These are phyloP conservation scores for Larix kaempferi DNA, from an alignment of 75 land plant genomes.

Conservation along the genomic window DNA sequence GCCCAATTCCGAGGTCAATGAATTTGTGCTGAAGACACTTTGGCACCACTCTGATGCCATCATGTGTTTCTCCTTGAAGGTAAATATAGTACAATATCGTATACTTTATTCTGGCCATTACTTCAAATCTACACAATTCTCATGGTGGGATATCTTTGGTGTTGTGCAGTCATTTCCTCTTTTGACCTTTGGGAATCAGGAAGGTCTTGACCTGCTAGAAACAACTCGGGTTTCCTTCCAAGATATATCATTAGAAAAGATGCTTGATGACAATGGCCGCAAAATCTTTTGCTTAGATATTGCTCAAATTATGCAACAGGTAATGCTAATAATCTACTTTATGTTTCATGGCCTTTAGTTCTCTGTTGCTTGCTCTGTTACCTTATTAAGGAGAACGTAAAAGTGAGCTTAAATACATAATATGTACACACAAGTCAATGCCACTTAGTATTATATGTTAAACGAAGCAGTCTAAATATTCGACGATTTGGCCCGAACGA, in stretches of 20 bases:
- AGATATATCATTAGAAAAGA: constrained; percentile 78
- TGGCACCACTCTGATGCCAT: constrained; percentile 90
- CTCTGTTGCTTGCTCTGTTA: neutral
- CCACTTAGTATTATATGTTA: no score
- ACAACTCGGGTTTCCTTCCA: constrained; percentile 74
- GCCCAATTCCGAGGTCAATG: constrained; percentile 38
- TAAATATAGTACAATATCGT: constrained; percentile 1
- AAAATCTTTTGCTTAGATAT: constrained; percentile 71
- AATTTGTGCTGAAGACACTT: constrained; percentile 52
- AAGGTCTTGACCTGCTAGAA: constrained; percentile 95
- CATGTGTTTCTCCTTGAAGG: constrained; percentile 88
- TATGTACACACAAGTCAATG: no score
- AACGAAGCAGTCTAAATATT: no score
- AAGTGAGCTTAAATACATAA: no score
- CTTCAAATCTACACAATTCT: neutral
- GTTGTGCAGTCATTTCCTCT: constrained; percentile 67
- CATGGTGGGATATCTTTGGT: neutral
- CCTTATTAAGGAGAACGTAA: no score
- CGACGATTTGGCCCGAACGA: no score
- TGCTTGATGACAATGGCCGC: constrained; percentile 76
- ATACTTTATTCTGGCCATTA: neutral
- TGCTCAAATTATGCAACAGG: constrained; percentile 85
- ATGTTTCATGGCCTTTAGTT: neutral
- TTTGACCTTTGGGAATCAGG: constrained; percentile 87
- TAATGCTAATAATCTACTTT: constrained; percentile 3